Conservation (phyloP, 179 eudicot genomes). For the Silene noctiflora region DNA sequence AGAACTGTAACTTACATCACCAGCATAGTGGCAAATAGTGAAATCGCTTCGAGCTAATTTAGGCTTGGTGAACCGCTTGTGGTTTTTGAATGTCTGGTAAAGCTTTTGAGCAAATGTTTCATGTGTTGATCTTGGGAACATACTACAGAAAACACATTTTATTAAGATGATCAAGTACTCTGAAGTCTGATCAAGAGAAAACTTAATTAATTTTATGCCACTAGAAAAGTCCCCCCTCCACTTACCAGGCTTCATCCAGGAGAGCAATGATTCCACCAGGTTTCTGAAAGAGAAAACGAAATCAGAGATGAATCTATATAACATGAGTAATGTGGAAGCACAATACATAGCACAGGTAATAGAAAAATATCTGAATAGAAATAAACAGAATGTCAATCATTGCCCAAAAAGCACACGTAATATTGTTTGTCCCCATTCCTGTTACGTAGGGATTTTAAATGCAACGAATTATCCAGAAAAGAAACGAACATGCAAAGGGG, state of each 20-base stretch:
- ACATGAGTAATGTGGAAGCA: neutral
- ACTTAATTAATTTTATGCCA: conserved; percentile 2
- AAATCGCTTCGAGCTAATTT: conserved; percentile 88
- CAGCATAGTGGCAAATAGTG: conserved; percentile 93
- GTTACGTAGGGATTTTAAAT: too few relatives aligned
- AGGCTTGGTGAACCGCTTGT: conserved; percentile 87
- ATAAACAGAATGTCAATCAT: neutral
- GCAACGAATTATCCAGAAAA: too few relatives aligned
- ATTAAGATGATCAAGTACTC: neutral
- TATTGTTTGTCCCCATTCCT: too few relatives aligned
- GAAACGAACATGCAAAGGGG: too few relatives aligned
- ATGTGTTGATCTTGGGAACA: conserved; percentile 99
- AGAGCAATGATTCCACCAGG: conserved; percentile 97
- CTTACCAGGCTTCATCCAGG: conserved; percentile 98
- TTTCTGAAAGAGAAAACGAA: conserved; percentile 52
- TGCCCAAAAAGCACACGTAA: neutral
- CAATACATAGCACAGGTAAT: neutral
- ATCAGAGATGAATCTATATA: neutral
- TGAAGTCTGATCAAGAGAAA: neutral
- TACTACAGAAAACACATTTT: conserved; percentile 40
- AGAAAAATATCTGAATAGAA: neutral
- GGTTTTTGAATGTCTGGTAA: conserved; percentile 84
- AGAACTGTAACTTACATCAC: conserved; percentile 66
- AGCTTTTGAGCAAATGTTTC: conserved; percentile 96
- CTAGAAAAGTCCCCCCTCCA: neutral